Percentiles rank a stretch among this genome's conserved stretches.
phyloP scores from a whole-genome alignment of 2,329 filamentous ascomycete species.

The Graphiopsis chlorocephala region DNA sequence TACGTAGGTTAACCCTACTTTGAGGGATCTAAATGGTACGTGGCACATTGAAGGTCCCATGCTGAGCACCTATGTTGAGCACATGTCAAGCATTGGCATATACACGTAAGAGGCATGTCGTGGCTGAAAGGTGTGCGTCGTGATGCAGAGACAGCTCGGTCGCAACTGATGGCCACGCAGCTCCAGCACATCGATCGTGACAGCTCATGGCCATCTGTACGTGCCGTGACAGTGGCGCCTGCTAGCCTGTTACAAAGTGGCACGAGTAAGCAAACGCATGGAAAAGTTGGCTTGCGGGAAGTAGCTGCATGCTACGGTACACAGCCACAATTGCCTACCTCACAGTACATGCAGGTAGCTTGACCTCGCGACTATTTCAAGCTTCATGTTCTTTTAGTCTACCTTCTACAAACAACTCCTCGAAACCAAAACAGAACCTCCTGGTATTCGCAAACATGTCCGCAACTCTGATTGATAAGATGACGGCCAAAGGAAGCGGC shows the following conservation, averaged over 20 bases:
- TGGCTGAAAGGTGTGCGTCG: not conserved
- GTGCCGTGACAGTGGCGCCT: constrained; percentile 3
- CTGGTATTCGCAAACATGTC: constrained; percentile 4
- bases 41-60: not conserved
- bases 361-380: not conserved
- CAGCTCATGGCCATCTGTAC: not conserved
- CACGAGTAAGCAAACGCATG: constrained; percentile 6
- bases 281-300: constrained; percentile 11
- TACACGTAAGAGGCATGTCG: not conserved
- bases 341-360: not conserved
- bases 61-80: not conserved
- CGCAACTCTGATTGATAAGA: constrained; percentile 38
- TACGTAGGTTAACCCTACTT: not conserved
- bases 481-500: constrained; percentile 42
- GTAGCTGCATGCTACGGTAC: not conserved
- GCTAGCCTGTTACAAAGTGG: not conserved
- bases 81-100: not conserved
- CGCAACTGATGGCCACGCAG: not conserved
- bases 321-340: constrained; percentile 9
- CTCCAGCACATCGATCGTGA: not conserved
- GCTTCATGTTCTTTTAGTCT: not conserved
- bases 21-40: not conserved
- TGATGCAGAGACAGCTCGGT: not conserved
- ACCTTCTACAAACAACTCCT: not conserved
- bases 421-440: not conserved